These are phyloP conservation scores for Pseudopediastrum boryanum DNA, from an alignment of 139 green algal genomes.

Conservation along the genomic window DNA sequence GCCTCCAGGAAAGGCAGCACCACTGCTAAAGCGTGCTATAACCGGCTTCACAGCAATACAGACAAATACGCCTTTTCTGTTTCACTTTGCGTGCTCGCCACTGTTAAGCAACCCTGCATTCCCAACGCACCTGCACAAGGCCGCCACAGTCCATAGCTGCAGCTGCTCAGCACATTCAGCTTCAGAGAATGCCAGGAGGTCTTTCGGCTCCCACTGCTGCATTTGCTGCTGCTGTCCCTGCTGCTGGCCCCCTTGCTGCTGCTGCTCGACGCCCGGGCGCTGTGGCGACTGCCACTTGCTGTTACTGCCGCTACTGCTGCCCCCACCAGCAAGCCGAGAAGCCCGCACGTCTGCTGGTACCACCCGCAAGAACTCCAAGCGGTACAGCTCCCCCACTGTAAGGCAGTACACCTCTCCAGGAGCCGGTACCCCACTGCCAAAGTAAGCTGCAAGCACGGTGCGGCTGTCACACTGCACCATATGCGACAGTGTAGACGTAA, in stretches of 20 bases:
- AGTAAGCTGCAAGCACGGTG: conserved; percentile 27
- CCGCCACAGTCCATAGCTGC: conserved; percentile 70
- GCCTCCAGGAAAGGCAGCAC: too few relatives aligned
- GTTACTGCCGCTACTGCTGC: too few relatives aligned
- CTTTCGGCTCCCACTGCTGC: not conserved
- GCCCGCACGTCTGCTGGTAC: too few relatives aligned
- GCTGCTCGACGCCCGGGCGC: too few relatives aligned
- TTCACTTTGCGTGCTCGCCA: too few relatives aligned
- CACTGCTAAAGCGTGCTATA: too few relatives aligned
- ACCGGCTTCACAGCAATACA: too few relatives aligned
- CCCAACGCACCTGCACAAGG: conserved; percentile 64
- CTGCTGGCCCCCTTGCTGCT: too few relatives aligned
- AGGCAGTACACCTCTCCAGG: conserved; percentile 22
- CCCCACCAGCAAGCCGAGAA: too few relatives aligned
- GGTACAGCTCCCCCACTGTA: conserved; percentile 33
- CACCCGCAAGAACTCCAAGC: conserved; percentile 19
- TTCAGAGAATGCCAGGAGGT: conserved; percentile 44
- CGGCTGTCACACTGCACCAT: conserved; percentile 24
- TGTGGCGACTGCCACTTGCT: too few relatives aligned
- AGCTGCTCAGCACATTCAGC: conserved; percentile 55
- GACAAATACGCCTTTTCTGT: too few relatives aligned
- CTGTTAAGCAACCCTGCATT: too few relatives aligned
- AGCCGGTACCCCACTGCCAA: conserved; percentile 4
- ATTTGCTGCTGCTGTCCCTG: not conserved
- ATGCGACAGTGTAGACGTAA: conserved; percentile 26